Base-by-base conservation (phyloP, 306 rosid species). In the Glycine latifolia region DNA sequence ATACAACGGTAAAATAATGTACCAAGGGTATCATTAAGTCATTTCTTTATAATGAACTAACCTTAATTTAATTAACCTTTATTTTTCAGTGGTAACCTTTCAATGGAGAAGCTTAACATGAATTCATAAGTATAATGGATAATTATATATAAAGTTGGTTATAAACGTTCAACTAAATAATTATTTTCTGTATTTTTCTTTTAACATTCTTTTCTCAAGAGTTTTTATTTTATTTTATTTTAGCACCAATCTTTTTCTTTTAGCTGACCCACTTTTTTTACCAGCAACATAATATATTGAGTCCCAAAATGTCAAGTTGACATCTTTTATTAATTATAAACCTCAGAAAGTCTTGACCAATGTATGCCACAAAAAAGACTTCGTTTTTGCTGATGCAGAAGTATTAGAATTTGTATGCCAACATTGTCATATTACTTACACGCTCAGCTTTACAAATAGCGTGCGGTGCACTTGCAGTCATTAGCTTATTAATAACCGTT, bases 401-500 rank as follows among this genome's bases (percentile, higher is more conserved):
- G 56, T 15, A 35, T 3, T 6, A 5, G 6, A 39, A 37, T 3
- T 37, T 39, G 7, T 43, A 43, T 43, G 9, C 9, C 47, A 67
- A 13, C 11, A 62, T 60, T 61, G 65, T 39, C 35, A 49, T 60
- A 39, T 49, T 76, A 54, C 70, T n/a, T 49, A 17, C 55, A 44
- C 8, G 41, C 65, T 44, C 58, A 55, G 14, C 72, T 73, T 73
- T 85, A 33, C 17, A 11, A 26, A 26, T 5, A 72, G 81, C 60
- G 73, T 86, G 77, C 67, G 16, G n/a, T 81, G 83, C 88, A 77
- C 83, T 85, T 86, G 87, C 71, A 50, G 11, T 72, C 39, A 74
- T 79, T 37, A 44, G 50, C 48, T 48, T 60, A 70, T 12, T 78
- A 82, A 73, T 77, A 70, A 79, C 47, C 13, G 14, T 69, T 75